Evolutionary conservation across 257 asterid genomes (phyloP).

Genomic region (Solanum chiquidenum): DNA sequence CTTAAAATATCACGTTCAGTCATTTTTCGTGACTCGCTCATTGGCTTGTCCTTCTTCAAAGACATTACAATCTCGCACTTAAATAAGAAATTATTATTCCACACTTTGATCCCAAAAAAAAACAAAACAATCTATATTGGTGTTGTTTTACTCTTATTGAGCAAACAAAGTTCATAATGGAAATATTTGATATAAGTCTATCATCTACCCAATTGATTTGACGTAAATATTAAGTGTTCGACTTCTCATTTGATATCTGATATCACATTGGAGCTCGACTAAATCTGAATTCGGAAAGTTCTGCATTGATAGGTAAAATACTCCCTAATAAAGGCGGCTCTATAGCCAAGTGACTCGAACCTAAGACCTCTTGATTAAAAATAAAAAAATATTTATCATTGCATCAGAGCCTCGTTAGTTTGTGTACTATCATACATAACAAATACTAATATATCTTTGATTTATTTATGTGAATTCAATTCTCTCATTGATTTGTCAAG

Average conservation of each 20-base stretch:
- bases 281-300: too few species aligned
- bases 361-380: too few species aligned
- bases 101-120: not conserved
- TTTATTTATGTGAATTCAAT: not conserved
- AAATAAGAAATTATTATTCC: not conserved
- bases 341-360: fast-evolving
- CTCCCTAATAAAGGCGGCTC: not conserved
- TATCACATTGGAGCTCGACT: too few species aligned
- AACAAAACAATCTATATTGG: not conserved
- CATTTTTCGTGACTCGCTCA: not conserved
- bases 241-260: too few species aligned
- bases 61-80: not conserved
- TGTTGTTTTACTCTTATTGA: not conserved
- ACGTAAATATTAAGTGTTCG: not conserved
- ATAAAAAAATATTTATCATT: too few species aligned
- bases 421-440: not conserved
- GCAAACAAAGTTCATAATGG: not conserved
- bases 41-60: not conserved
- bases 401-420: not conserved
- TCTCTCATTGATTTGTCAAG: not conserved
- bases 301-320: not conserved
- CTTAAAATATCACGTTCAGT: too few species aligned
- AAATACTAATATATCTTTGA: not conserved
- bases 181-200: not conserved
- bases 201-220: not conserved